These are phyloP conservation scores for Ligustrum vulgare DNA, from an alignment of 257 asterid species.

Conservation along the genomic window DNA sequence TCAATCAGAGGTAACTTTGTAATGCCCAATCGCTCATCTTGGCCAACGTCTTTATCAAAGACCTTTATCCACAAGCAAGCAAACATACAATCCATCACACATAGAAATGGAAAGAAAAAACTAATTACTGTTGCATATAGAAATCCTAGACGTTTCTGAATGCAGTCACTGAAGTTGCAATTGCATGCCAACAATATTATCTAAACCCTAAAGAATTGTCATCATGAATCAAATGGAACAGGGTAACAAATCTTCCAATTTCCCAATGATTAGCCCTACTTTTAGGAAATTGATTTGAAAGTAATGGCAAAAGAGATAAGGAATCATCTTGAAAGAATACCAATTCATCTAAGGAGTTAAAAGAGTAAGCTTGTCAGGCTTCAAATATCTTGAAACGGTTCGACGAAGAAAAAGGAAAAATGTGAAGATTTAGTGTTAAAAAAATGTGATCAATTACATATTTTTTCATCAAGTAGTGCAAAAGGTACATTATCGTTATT, in stretches of 20 bases:
- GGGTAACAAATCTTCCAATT: background rate
- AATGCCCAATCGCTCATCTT: conserved; percentile 78
- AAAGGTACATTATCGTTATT: background rate
- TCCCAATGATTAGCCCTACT: background rate
- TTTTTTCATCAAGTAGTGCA: background rate
- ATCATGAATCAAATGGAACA: background rate
- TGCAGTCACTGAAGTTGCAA: background rate
- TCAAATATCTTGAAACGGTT: background rate
- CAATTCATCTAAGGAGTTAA: background rate
- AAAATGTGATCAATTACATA: background rate
- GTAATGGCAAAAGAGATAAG: background rate
- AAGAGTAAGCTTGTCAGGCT: background rate
- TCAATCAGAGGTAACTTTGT: conserved; percentile 67
- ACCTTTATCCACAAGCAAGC: conserved; percentile 50
- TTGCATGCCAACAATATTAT: background rate
- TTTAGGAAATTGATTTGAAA: background rate
- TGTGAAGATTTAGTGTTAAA: background rate
- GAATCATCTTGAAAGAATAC: background rate
- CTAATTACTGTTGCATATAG: background rate
- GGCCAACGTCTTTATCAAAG: conserved; percentile 86
- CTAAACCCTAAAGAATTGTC: background rate
- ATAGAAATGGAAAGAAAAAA: background rate
- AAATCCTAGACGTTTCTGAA: background rate
- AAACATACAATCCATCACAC: background rate
- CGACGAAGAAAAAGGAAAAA: background rate